Conservation (phyloP, 768 basidiomycete genomes). For the Kwoniella newhampshirensis region DNA sequence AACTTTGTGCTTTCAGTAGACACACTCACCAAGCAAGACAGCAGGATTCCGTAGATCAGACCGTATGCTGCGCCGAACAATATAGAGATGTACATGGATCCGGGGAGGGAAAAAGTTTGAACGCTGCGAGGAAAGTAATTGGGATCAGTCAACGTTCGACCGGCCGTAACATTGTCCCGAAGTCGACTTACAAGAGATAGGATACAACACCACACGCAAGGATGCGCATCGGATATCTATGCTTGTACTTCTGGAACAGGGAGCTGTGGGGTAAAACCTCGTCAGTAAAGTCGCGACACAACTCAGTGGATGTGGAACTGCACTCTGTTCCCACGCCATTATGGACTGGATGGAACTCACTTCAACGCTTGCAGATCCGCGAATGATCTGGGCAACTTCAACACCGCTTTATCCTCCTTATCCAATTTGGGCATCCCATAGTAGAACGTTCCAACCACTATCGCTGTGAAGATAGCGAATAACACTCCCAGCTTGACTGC, state of each 20-base stretch:
- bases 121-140: conserved; percentile 59
- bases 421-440: conserved; percentile 75
- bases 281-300: too few species aligned
- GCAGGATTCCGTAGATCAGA: conserved; percentile 74
- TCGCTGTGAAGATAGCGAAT: conserved; percentile 66
- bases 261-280: conserved; percentile 29
- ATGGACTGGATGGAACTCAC: too few species aligned
- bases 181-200: conserved; percentile 85
- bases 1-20: background rate
- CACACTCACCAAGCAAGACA: conserved; percentile 70
- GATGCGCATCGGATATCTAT: conserved; percentile 80
- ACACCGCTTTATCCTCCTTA: conserved; percentile 72
- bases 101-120: conserved; percentile 93
- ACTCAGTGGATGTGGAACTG: conserved; percentile 4
- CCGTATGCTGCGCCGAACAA: conserved; percentile 96
- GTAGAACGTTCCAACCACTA: conserved; percentile 77
- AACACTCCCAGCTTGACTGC: conserved; percentile 79
- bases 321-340: too few species aligned
- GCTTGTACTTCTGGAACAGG: conserved; percentile 68
- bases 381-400: conserved; percentile 86
- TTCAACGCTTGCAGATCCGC: conserved; percentile 82
- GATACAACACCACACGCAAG: conserved; percentile 82
- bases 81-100: conserved; percentile 97
- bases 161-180: too few species aligned
- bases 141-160: background rate